Base-by-base conservation (phyloP, 768 basidiomycete species). In the Leccinum boreale region DNA sequence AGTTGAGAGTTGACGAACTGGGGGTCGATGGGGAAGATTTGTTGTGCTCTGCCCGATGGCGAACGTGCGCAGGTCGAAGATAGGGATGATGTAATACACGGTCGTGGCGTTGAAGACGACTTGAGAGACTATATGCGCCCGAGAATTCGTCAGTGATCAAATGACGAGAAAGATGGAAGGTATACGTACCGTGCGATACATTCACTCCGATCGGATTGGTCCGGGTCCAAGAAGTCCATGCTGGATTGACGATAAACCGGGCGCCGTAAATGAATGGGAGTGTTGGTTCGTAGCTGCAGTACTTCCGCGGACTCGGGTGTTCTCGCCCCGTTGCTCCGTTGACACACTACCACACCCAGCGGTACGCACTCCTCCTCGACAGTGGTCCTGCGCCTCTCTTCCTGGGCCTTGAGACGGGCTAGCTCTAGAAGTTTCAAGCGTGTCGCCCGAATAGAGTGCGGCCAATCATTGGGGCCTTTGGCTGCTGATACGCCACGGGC, bases 341-440 rank as follows among this genome's bases (percentile, higher is more conserved):
- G 71, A 33, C 54, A 55, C 3, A 35, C 31, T 1, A 57, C 47
- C 9, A 57, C 54, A 26, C 56, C 50, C 36, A 70, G 31, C 29
- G 59, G 60, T 23, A 47, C 72, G 47, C 67, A 66, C 44, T 83
- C 84, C 64, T 86, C 86, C 49, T 76, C 74, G 39, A 78, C 77
- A 58, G 77, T 67, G 44, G 71, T 69, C 57, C 72, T 77, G 56
- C 75, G 79, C 52, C 58, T 74, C 71, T 58, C 60, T 65, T 87
- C 86, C 62, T 82, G 83, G 21, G 83, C 86, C 57, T 83, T 85
- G 35, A 70, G 63, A 59, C 87, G 86, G n/a, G 87, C 84, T 36
- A 93, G 78, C 61, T 92, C 89, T 62, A 91, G 81, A 50, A 94
- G 83, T 71, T 92, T 92, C 66, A 84, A 79, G 59, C 92, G 89